Conservation (phyloP, 768 basidiomycete species). For the Suillus alpinus region DNA sequence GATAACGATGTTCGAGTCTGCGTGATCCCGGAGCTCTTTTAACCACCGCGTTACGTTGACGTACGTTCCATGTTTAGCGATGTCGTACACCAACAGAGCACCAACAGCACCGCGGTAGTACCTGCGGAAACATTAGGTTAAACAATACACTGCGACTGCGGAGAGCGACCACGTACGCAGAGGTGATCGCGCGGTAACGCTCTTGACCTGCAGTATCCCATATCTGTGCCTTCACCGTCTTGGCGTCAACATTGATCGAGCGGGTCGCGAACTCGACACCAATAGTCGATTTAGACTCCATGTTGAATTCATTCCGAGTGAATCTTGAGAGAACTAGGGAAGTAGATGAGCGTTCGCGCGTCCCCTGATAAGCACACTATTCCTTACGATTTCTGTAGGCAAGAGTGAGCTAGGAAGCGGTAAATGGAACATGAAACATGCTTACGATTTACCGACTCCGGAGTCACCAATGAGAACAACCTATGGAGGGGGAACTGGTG, state of each 20-base stretch:
- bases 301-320: constrained; percentile 99
- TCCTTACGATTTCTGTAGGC: constrained; percentile 33
- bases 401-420: constrained; percentile 5
- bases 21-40: constrained; percentile 95
- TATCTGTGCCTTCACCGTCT: constrained; percentile 97
- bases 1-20: constrained; percentile 89
- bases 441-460: constrained; percentile 99
- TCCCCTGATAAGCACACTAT: neutral
- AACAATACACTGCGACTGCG: neutral
- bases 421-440: constrained; percentile 24
- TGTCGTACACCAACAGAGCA: constrained; percentile 91
- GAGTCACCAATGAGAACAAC: constrained; percentile 99
- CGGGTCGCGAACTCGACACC: constrained; percentile 99
- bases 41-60: constrained; percentile 94
- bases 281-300: constrained; percentile 98
- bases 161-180: constrained; percentile 60
- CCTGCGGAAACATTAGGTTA: constrained; percentile 35
- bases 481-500: constrained; percentile 38
- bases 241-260: constrained; percentile 91
- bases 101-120: constrained; percentile 98
- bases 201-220: constrained; percentile 99
- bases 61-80: constrained; percentile 92
- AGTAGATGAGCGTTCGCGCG: constrained; percentile 8
- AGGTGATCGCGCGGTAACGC: constrained; percentile 96
- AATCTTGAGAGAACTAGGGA: constrained; percentile 94